A percentile compares a stretch with the other conserved stretches of the same genome.
Conservation (phyloP, 2,329 filamentous ascomycete genomes). For the Trichophyton benhamiae region DNA sequence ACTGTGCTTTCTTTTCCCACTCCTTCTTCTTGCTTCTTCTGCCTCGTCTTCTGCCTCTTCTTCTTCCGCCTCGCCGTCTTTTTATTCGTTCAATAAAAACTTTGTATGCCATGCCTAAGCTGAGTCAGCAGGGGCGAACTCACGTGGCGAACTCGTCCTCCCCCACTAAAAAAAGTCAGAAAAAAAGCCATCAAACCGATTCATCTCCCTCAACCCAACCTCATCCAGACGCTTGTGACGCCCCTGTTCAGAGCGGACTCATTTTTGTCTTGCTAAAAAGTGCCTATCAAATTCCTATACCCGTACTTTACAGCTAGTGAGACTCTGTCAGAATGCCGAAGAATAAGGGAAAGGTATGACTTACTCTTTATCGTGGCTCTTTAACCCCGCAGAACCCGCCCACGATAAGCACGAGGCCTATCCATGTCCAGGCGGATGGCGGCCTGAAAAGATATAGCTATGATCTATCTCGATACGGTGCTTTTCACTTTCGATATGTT, state of each 20-base stretch:
- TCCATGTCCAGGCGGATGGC: neutral
- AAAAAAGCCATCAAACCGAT: neutral
- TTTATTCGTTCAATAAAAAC: neutral
- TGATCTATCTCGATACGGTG: neutral
- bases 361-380: slow-evolving; percentile 8
- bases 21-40: neutral
- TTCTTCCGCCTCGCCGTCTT: neutral
- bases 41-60: neutral
- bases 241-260: neutral
- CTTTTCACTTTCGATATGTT: neutral
- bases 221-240: neutral
- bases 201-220: neutral
- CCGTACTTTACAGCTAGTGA: neutral
- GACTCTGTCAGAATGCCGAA: slow-evolving; percentile 63
- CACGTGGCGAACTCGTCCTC: neutral
- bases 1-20: neutral
- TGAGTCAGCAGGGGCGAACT: neutral
- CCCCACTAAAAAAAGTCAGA: neutral
- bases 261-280: neutral
- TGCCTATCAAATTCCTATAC: neutral
- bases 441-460: neutral
- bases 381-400: slow-evolving; percentile 14
- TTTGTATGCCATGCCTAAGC: neutral
- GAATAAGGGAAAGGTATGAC: slow-evolving; percentile 94
- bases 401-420: slow-evolving; percentile 10